A percentile compares a stretch with the other conserved stretches of the same genome.
phyloP scores from a whole-genome alignment of 805 yeast species.

The Ogataea pini region DNA sequence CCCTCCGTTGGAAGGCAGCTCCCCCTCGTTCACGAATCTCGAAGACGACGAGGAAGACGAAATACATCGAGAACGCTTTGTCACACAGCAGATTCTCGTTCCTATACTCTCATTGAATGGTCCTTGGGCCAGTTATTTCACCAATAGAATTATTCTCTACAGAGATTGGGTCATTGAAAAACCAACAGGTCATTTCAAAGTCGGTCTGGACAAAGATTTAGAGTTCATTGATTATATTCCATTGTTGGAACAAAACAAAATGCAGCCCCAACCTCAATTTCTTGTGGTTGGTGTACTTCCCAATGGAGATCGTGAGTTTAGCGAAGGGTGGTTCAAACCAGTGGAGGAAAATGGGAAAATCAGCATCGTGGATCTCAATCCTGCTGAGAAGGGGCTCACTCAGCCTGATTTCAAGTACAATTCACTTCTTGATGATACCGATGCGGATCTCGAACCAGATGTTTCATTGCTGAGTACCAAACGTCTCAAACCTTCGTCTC shows the following conservation, averaged over 20 bases:
- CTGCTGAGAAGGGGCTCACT: neutral
- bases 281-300: slow-evolving; percentile 18
- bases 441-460: neutral
- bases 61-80: slow-evolving; percentile 13
- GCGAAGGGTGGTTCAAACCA: slow-evolving; percentile 21
- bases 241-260: slow-evolving; percentile 17
- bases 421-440: neutral
- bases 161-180: slow-evolving; percentile 32
- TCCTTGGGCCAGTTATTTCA: slow-evolving; percentile 29
- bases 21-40: slow-evolving; percentile 1
- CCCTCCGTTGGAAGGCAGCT: slow-evolving; percentile 2
- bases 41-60: slow-evolving; percentile 14
- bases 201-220: slow-evolving; percentile 17
- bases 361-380: slow-evolving; percentile 17
- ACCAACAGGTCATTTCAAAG: neutral
- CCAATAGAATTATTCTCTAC: slow-evolving; percentile 32
- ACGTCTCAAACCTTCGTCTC: slow-evolving; percentile 1
- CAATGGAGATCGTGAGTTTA: slow-evolving; percentile 15
- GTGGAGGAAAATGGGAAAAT: slow-evolving; percentile 13
- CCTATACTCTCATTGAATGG: slow-evolving; percentile 33
- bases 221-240: slow-evolving; percentile 26
- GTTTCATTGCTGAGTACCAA: neutral
- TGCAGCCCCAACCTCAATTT: slow-evolving; percentile 30
- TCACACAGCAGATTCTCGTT: slow-evolving; percentile 34
- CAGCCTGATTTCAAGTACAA: slow-evolving; percentile 1